phyloP scores from a whole-genome alignment of 768 basidiomycete genomes.

The Leccinum broughii region DNA sequence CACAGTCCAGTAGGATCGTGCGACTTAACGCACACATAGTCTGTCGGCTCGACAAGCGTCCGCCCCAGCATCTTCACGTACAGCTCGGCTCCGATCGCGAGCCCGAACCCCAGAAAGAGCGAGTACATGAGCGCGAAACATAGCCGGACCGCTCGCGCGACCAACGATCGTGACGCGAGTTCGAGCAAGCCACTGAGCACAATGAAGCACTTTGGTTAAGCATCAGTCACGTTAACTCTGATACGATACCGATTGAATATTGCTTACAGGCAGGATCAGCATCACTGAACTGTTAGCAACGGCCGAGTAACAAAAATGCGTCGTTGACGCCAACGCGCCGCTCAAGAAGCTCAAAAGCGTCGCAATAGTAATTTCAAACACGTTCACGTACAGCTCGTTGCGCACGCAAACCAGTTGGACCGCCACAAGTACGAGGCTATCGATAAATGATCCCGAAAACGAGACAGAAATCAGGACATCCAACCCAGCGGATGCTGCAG shows the following conservation, averaged over 20 bases:
- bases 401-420: slow-evolving; percentile 71
- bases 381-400: slow-evolving; percentile 77
- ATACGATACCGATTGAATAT: neutral
- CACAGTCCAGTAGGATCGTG: slow-evolving; percentile 63
- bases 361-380: slow-evolving; percentile 83
- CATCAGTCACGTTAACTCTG: neutral
- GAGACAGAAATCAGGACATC: slow-evolving; percentile 71
- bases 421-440: slow-evolving; percentile 67
- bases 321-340: slow-evolving; percentile 67
- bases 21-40: slow-evolving; percentile 58
- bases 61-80: slow-evolving; percentile 57
- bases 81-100: slow-evolving; percentile 74
- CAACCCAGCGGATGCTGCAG: slow-evolving; percentile 68
- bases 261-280: slow-evolving; percentile 70
- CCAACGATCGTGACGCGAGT: slow-evolving; percentile 76
- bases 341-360: slow-evolving; percentile 78
- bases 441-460: slow-evolving; percentile 77
- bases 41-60: slow-evolving; percentile 49
- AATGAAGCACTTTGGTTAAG: slow-evolving; percentile 51
- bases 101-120: slow-evolving; percentile 77
- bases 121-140: slow-evolving; percentile 81
- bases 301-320: slow-evolving; percentile 79
- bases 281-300: slow-evolving; percentile 76
- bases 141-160: slow-evolving; percentile 80
- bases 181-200: slow-evolving; percentile 76